Evolutionary conservation across 257 asterid genomes (phyloP).

Genomic region (Penstemon newberryi): DNA sequence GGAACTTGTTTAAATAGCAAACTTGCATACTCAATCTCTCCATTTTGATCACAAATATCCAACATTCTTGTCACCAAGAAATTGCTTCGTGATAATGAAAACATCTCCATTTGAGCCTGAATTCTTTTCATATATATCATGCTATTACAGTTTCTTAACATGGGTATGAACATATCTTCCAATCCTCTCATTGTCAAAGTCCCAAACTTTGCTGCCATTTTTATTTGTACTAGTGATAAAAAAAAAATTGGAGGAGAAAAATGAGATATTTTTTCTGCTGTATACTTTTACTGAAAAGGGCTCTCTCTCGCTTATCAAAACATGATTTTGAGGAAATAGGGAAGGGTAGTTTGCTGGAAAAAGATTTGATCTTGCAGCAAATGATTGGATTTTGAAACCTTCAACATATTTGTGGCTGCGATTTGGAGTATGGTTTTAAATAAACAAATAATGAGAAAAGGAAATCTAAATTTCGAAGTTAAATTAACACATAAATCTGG

Average conservation of each 20-base stretch:
- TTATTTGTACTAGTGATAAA: not conserved
- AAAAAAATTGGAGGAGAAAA: not conserved
- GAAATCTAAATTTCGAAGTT: too few species aligned
- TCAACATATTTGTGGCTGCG: too few species aligned
- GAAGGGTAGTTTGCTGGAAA: too few species aligned
- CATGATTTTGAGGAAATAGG: too few species aligned
- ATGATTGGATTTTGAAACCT: too few species aligned
- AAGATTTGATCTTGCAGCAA: too few species aligned
- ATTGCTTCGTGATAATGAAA: slow-evolving; percentile 61
- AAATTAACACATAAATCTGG: too few species aligned
- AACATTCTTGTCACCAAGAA: slow-evolving; percentile 78
- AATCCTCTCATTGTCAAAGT: slow-evolving; percentile 43
- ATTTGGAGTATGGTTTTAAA: too few species aligned
- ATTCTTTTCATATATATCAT: slow-evolving; percentile 44
- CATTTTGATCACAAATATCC: slow-evolving; percentile 61
- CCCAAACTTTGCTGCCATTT: slow-evolving; percentile 44
- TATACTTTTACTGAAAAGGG: not conserved
- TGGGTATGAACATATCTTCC: slow-evolving; percentile 58
- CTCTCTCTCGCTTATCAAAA: too few species aligned
- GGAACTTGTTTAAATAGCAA: slow-evolving; percentile 51
- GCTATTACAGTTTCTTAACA: slow-evolving; percentile 50
- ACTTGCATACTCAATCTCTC: slow-evolving; percentile 54
- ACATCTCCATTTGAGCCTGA: slow-evolving; percentile 70
- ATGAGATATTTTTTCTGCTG: not conserved
- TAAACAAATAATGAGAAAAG: too few species aligned